These are phyloP conservation scores for Aspergillus piperis DNA, from an alignment of 2,329 filamentous ascomycete species.

Conservation along the genomic window DNA sequence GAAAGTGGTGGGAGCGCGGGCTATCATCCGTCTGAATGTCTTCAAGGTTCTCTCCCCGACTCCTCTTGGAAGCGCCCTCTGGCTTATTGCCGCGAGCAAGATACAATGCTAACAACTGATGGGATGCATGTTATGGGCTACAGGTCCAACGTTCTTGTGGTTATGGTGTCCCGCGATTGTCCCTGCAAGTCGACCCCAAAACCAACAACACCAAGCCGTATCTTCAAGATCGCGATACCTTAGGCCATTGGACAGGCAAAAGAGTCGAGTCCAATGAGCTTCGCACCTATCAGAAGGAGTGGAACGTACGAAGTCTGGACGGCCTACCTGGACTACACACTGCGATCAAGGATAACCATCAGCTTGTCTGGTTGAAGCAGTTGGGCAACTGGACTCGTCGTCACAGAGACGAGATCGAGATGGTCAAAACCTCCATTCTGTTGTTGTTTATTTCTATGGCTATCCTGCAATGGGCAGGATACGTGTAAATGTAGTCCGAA, in stretches of 20 bases:
- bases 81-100: not conserved
- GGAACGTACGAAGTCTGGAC: slow-evolving; percentile 60
- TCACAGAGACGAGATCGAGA: slow-evolving; percentile 24
- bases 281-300: slow-evolving; percentile 57
- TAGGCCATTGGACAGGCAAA: slow-evolving; percentile 55
- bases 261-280: slow-evolving; percentile 54
- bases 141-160: slow-evolving; percentile 65
- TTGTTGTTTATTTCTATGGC: slow-evolving; percentile 22
- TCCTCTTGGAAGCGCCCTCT: not conserved
- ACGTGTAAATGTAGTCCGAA: slow-evolving; percentile 5
- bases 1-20: slow-evolving; percentile 54
- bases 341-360: slow-evolving; percentile 54
- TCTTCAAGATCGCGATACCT: slow-evolving; percentile 58
- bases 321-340: slow-evolving; percentile 59
- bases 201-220: slow-evolving; percentile 25
- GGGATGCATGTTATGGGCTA: not conserved
- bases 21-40: slow-evolving; percentile 63
- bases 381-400: slow-evolving; percentile 21
- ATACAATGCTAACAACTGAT: not conserved
- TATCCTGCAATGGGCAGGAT: slow-evolving; percentile 21
- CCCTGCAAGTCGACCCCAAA: slow-evolving; percentile 40
- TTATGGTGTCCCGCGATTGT: slow-evolving; percentile 61
- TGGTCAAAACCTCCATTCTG: slow-evolving; percentile 22
- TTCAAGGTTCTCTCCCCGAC: slow-evolving; percentile 52
- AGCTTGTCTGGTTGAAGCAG: slow-evolving; percentile 51